Percentiles rank a stretch among this genome's conserved stretches.
These are phyloP conservation scores for Cunninghamia lanceolata DNA, from an alignment of 75 land plant genomes.

Conservation along the genomic window DNA sequence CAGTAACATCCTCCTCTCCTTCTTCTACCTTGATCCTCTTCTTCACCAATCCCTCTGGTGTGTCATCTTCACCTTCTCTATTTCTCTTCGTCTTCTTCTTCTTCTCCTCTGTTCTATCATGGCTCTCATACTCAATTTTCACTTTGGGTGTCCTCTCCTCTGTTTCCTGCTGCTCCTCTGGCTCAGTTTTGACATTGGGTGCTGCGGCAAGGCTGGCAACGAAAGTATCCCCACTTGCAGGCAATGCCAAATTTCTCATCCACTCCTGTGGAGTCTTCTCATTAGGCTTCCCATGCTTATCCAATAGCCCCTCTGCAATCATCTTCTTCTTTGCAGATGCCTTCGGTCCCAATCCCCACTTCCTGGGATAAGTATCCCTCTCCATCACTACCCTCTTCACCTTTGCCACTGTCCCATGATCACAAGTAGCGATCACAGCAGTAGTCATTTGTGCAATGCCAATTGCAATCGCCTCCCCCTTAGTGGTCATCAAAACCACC, in stretches of 20 bases:
- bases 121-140: constrained; percentile 9
- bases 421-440: constrained; percentile 95
- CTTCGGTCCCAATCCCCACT: constrained; percentile 93
- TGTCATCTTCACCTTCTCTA: constrained; percentile 21
- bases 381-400: constrained; percentile 99
- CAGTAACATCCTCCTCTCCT: constrained; percentile 25
- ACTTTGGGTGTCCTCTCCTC: constrained; percentile 6
- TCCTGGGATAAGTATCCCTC: constrained; percentile 93
- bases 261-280: constrained; percentile 75
- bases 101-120: constrained; percentile 30
- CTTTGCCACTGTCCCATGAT: constrained; percentile 90
- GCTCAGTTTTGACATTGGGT: neutral
- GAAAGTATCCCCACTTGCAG: constrained; percentile 66
- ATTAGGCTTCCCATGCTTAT: constrained; percentile 93
- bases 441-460: constrained; percentile 97
- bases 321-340: constrained; percentile 92
- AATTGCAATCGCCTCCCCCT: constrained; percentile 93
- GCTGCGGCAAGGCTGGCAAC: constrained; percentile 57
- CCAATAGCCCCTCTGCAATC: constrained; percentile 77
- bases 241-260: constrained; percentile 62
- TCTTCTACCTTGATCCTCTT: constrained; percentile 34
- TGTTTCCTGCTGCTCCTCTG: constrained; percentile 19
- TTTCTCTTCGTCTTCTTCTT: constrained; percentile 38
- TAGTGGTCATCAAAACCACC: constrained; percentile 93
- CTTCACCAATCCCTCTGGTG: constrained; percentile 19